Evolutionary conservation across 331 rosid species (phyloP), one percentile per base, ranked within the genome.

Genomic region (Erythrophleum ivorense): DNA sequence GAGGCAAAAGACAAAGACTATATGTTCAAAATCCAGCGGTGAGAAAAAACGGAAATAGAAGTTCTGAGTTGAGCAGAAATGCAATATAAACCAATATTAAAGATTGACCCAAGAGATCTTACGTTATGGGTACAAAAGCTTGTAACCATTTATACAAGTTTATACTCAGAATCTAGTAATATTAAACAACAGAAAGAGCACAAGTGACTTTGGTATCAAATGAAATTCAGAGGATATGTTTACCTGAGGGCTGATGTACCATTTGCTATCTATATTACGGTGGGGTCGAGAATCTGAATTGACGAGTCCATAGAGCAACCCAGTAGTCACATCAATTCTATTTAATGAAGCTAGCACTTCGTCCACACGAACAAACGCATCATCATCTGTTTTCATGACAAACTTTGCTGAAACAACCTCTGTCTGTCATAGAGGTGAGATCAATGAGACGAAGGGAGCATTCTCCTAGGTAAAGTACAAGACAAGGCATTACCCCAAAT

Each of bases 381-480:
- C 99, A 21, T 96, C 99, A 85, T 96, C 99, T 4, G 99, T 96
- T 90, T 96, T 96, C 99, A 96, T 96, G 87, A 94, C 91, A 83
- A 78, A 94, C 84, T 88, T 96, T 29, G 99, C 97, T 9, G 99
- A 91, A 88, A 94, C 94, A 84, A 94, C 97, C 81, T 96, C 91
- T 8, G 98, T 93, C 99, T 96, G 97, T 87, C 80, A 75, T 82
- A 86, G 76, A 73, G 64, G 81, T 18, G 49, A 75, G 82, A 71
- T 72, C 77, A 85, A 78, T 85, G 83, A 88, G 85, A 33, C 16
- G 57, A 71, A 57, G 75, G 67, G 84, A 4, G 8, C 69, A 75
- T 31, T 68, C 81, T 64, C 67, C 76, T 54, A n/a, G 54, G 73
- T 43, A 63, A 75, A 78, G 73, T 49, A 86, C 86, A 80, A 77